These are phyloP conservation scores for Aspergillus thermomutatus DNA, from an alignment of 2,329 filamentous ascomycete species.

Conservation along the genomic window DNA sequence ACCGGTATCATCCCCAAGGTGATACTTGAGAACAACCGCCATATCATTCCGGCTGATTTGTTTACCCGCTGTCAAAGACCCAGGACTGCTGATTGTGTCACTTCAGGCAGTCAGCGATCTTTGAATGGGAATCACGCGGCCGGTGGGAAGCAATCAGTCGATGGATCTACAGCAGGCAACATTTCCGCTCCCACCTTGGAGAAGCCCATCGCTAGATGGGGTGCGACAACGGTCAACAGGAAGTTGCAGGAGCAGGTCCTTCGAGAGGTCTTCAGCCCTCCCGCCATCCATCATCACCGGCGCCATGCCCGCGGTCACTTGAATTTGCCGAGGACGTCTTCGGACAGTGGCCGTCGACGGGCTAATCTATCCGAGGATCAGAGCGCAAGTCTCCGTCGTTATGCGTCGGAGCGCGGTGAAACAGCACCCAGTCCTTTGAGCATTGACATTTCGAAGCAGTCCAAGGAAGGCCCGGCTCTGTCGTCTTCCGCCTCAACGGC, in stretches of 20 bases:
- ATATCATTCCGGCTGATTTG: conserved; percentile 83
- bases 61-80: conserved; percentile 59
- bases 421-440: conserved; percentile 20
- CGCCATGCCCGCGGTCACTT: conserved; percentile 64
- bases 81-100: conserved; percentile 31
- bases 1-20: conserved; percentile 78
- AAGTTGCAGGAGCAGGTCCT: conserved; percentile 86
- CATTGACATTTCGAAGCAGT: conserved; percentile 26
- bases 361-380: conserved; percentile 35
- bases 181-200: conserved; percentile 33
- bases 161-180: conserved; percentile 11
- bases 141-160: conserved; percentile 6
- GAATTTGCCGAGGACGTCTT: conserved; percentile 53
- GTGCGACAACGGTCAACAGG: conserved; percentile 86
- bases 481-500: conserved; percentile 40
- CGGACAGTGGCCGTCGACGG: conserved; percentile 29
- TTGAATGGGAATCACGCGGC: conserved; percentile 16
- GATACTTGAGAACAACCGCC: conserved; percentile 88
- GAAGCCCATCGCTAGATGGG: conserved; percentile 64
- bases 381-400: conserved; percentile 21
- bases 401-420: conserved; percentile 15
- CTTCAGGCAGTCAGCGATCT: conserved; percentile 18
- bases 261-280: conserved; percentile 84
- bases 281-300: conserved; percentile 76
- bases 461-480: conserved; percentile 27